Evolutionary conservation across 257 asterid species (phyloP).

Genomic region (Nicotiana paniculata): DNA sequence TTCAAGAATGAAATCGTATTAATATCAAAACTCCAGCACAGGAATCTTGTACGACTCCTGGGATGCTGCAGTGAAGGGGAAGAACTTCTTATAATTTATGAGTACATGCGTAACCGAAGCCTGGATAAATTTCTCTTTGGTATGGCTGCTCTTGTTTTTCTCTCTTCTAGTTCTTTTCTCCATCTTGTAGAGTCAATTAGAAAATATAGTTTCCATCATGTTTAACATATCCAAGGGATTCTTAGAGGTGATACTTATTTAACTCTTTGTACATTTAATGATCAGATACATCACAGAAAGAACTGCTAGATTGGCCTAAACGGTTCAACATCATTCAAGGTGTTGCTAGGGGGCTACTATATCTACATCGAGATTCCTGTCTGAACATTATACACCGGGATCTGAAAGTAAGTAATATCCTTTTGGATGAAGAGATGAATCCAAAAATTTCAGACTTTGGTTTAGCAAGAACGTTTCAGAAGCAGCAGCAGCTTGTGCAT

Average conservation of each 20-base stretch:
- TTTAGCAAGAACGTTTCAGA: constrained; percentile 25
- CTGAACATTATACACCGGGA: constrained; percentile 27
- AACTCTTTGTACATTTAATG: not conserved
- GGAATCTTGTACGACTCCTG: constrained; percentile 28
- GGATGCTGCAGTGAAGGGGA: constrained; percentile 28
- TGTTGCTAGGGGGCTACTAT: constrained; percentile 26
- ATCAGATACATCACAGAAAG: constrained; percentile 17
- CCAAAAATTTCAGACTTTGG: constrained; percentile 33
- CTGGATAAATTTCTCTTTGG: constrained; percentile 33
- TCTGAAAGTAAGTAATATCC: constrained; percentile 23
- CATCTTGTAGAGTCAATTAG: not conserved
- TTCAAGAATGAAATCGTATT: constrained; percentile 25
- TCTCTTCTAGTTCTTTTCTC: not conserved
- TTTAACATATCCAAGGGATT: not conserved
- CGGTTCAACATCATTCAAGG: constrained; percentile 24
- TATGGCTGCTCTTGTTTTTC: not conserved
- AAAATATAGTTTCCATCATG: not conserved
- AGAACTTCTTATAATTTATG: constrained; percentile 23
- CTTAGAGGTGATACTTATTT: not conserved
- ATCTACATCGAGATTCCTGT: constrained; percentile 28
- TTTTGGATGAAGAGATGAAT: constrained; percentile 24
- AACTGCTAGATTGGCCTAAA: constrained; percentile 19
- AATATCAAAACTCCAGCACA: constrained; percentile 30
- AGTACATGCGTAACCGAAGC: constrained; percentile 28
- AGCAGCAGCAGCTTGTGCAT: constrained; percentile 13